Evolutionary conservation across 2,329 filamentous ascomycete species (phyloP).

Genomic region (Fusarium torulosum): DNA sequence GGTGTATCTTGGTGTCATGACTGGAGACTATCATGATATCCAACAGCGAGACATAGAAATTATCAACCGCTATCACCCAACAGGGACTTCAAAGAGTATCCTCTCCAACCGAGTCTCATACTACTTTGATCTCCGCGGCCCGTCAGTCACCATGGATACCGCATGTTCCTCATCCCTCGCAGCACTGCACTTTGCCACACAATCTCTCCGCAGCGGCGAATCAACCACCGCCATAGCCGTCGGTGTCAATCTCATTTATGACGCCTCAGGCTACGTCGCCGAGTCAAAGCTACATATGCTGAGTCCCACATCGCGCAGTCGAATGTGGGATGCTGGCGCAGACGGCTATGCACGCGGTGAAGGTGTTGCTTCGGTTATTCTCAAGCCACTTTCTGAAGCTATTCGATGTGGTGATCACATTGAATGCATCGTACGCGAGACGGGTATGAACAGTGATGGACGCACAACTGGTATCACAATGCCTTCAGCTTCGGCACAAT

Average conservation of each 20-base stretch:
- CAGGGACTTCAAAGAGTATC: slow-evolving; percentile 6
- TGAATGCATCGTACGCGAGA: slow-evolving; percentile 8
- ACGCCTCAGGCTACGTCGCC: slow-evolving; percentile 31
- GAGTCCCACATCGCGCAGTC: slow-evolving; percentile 14
- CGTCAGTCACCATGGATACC: slow-evolving; percentile 4
- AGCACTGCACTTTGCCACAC: slow-evolving; percentile 3
- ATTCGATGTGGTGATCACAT: slow-evolving; percentile 64
- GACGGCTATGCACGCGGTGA: slow-evolving; percentile 29
- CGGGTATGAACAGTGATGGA: slow-evolving; percentile 6
- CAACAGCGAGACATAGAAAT: neutral
- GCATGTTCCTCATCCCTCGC: slow-evolving; percentile 3
- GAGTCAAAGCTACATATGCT: slow-evolving; percentile 60
- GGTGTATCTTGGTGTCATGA: slow-evolving; percentile 15
- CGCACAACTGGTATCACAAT: slow-evolving; percentile 10
- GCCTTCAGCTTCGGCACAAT: neutral
- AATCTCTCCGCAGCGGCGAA: slow-evolving; percentile 3
- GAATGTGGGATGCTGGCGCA: slow-evolving; percentile 27
- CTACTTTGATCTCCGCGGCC: slow-evolving; percentile 6
- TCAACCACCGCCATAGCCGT: neutral
- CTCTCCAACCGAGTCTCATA: slow-evolving; percentile 9
- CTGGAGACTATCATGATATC: neutral
- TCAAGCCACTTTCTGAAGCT: slow-evolving; percentile 22
- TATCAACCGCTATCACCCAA: neutral
- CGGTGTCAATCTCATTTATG: slow-evolving; percentile 44
- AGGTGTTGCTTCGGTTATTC: slow-evolving; percentile 17